Evolutionary conservation across 2,329 filamentous ascomycete genomes (phyloP).

Genomic region (Lomentospora prolificans): DNA sequence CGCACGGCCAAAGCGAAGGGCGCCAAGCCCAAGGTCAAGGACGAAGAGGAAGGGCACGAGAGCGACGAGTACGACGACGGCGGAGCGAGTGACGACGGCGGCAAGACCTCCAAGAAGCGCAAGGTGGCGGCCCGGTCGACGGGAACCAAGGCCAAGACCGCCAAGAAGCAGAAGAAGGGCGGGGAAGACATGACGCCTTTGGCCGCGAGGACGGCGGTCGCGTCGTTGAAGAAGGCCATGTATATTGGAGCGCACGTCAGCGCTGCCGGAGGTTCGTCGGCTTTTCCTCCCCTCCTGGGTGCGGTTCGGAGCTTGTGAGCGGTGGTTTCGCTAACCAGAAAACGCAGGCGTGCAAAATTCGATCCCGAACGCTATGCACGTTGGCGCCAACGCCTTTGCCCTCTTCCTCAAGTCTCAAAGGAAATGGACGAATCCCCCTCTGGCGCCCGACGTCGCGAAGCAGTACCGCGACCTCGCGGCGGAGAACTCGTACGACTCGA

Average conservation of each 20-base stretch:
- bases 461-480: constrained; percentile 62
- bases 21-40: constrained; percentile 23
- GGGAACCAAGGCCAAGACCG: neutral
- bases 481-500: constrained; percentile 60
- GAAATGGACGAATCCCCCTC: constrained; percentile 80
- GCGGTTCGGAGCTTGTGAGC: too few species aligned
- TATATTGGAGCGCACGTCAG: constrained; percentile 90
- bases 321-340: neutral
- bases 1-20: constrained; percentile 15
- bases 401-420: constrained; percentile 93
- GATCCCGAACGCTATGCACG: constrained; percentile 64
- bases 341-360: constrained; percentile 75
- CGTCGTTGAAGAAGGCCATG: constrained; percentile 58
- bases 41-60: constrained; percentile 17
- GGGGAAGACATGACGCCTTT: constrained; percentile 45
- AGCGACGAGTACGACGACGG: constrained; percentile 17
- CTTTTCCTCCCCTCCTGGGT: neutral
- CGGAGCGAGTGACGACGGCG: constrained; percentile 12
- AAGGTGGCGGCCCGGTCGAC: constrained; percentile 17
- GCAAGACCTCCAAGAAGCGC: constrained; percentile 31
- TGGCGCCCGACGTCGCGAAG: constrained; percentile 56
- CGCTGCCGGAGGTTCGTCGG: constrained; percentile 67
- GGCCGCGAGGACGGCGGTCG: constrained; percentile 53
- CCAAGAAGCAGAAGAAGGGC: constrained; percentile 20
- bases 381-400: constrained; percentile 88